Conservation (phyloP, 257 asterid species). For the Salvia hispanica region DNA sequence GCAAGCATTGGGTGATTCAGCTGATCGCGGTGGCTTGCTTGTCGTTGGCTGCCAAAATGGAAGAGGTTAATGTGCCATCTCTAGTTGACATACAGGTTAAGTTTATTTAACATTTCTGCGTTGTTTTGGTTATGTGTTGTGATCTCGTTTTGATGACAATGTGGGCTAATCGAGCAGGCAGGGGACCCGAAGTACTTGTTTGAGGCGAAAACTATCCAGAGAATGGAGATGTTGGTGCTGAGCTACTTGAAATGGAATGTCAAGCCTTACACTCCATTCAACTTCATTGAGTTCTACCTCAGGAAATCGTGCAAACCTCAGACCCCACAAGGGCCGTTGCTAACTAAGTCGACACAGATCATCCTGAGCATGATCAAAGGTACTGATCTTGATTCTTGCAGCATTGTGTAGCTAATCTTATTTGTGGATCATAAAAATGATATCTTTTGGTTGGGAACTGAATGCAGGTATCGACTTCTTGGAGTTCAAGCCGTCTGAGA, state of each 20-base stretch:
- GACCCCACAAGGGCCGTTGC: slow-evolving; percentile 30
- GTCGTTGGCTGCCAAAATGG: slow-evolving; percentile 74
- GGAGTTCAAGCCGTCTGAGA: slow-evolving; percentile 83
- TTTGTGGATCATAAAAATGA: not conserved
- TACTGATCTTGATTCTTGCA: not conserved
- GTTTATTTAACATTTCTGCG: not conserved
- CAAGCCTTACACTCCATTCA: slow-evolving; percentile 63
- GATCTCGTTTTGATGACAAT: not conserved
- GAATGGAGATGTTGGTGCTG: slow-evolving; percentile 75
- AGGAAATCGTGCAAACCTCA: slow-evolving; percentile 46
- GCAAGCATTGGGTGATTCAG: slow-evolving; percentile 55
- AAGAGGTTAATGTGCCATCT: slow-evolving; percentile 56
- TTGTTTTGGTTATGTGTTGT: not conserved
- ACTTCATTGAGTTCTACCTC: slow-evolving; percentile 57
- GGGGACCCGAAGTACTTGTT: slow-evolving; percentile 51
- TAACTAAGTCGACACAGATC: slow-evolving; percentile 41
- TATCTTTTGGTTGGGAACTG: slow-evolving; percentile 40
- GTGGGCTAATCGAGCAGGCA: slow-evolving; percentile 40
- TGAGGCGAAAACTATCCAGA: slow-evolving; percentile 57
- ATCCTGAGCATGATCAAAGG: slow-evolving; percentile 59
- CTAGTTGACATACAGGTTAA: slow-evolving; percentile 61
- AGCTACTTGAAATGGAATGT: slow-evolving; percentile 61
- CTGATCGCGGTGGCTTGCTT: slow-evolving; percentile 71
- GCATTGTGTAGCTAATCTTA: no score
- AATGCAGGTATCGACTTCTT: slow-evolving; percentile 80